Evolutionary conservation across 768 basidiomycete species (phyloP).

Genomic region (Kondoa malvinella): DNA sequence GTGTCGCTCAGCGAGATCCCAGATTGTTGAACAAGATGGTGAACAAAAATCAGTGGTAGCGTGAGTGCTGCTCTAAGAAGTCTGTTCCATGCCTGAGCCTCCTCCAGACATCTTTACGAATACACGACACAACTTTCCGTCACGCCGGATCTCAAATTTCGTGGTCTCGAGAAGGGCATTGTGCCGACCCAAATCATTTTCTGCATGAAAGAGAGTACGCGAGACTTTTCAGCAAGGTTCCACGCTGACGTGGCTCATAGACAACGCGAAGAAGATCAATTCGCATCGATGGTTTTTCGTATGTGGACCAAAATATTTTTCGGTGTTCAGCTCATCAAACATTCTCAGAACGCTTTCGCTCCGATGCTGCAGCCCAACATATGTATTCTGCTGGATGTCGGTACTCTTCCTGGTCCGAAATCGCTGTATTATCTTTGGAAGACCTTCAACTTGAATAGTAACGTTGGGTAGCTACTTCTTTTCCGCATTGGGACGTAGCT

Average conservation of each 20-base stretch:
- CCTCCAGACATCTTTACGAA: conserved; percentile 6
- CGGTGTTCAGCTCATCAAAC: conserved; percentile 56
- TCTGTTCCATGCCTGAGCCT: neutral
- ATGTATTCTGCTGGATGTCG: conserved; percentile 81
- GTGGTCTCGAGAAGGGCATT: conserved; percentile 74
- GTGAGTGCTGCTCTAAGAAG: neutral
- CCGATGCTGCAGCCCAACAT: conserved; percentile 65
- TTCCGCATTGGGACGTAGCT: too few relatives aligned
- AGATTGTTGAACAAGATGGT: conserved; percentile 47
- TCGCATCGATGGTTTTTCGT: conserved; percentile 87
- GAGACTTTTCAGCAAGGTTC: too few relatives aligned
- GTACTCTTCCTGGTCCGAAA: conserved; percentile 71
- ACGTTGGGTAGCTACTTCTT: too few relatives aligned
- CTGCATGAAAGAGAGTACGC: conserved; percentile 33
- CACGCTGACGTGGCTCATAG: too few relatives aligned
- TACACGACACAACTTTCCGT: conserved; percentile 65
- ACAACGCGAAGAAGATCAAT: conserved; percentile 88
- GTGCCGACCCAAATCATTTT: conserved; percentile 73
- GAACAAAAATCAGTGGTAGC: neutral
- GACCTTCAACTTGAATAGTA: conserved; percentile 45
- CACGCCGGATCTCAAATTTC: conserved; percentile 70
- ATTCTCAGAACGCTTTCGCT: conserved; percentile 19
- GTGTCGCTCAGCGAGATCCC: conserved; percentile 31
- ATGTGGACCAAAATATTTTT: neutral
- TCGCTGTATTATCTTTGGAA: conserved; percentile 60